Evolutionary conservation across 164 flowering plant genomes (phyloP).

Genomic region (Umbellularia californica): DNA sequence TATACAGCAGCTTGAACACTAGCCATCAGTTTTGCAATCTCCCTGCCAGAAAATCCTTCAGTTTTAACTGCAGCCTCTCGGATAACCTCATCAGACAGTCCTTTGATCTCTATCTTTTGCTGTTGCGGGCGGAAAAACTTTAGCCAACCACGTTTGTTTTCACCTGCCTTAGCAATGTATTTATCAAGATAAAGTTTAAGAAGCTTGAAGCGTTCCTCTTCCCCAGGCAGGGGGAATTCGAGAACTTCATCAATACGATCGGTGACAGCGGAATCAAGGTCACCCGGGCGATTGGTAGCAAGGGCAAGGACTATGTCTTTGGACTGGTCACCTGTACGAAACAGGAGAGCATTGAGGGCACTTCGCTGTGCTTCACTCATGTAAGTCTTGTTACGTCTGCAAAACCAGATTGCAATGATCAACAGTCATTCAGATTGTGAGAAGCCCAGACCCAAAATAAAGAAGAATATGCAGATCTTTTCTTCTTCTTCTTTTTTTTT

Average conservation of each 20-base stretch:
- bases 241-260: conserved; percentile 92
- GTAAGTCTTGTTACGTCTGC: conserved; percentile 92
- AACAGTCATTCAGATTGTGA: background rate
- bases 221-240: conserved; percentile 90
- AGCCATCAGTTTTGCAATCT: conserved; percentile 95
- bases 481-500: too few species aligned
- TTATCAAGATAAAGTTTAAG: conserved; percentile 82
- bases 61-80: conserved; percentile 84
- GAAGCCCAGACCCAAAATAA: too few species aligned
- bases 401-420: conserved; percentile 1
- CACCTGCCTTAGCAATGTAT: conserved; percentile 78
- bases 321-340: conserved; percentile 97
- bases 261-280: conserved; percentile 90
- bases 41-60: conserved; percentile 94
- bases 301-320: conserved; percentile 95
- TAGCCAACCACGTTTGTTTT: conserved; percentile 55
- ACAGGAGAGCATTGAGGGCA: conserved; percentile 95
- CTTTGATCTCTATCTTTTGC: conserved; percentile 82
- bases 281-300: conserved; percentile 97
- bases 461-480: too few species aligned
- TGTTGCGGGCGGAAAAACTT: conserved; percentile 44
- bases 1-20: conserved; percentile 98
- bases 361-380: conserved; percentile 99
- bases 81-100: conserved; percentile 66
- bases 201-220: conserved; percentile 79